Conservation (phyloP, 176 grass and related monocot species). For the Bothriochloa decipiens region DNA sequence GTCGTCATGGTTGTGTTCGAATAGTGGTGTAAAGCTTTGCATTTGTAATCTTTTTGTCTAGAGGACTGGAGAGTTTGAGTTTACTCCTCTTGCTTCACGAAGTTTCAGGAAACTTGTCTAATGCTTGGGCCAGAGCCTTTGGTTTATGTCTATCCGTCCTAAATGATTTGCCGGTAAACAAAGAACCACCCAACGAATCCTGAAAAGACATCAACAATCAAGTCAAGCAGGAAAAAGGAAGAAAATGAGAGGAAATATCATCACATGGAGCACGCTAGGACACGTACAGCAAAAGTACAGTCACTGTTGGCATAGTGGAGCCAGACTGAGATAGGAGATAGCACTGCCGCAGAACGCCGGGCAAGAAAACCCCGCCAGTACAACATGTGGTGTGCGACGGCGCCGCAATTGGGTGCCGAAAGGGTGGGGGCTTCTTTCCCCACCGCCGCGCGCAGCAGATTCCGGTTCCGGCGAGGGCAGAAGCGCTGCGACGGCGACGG, state of each 20-base stretch:
- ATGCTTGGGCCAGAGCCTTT: too few species aligned
- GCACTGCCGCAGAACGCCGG: too few species aligned
- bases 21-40: too few species aligned
- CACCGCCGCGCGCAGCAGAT: neutral
- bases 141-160: too few species aligned
- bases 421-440: neutral
- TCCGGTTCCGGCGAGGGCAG: neutral
- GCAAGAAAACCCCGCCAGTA: neutral
- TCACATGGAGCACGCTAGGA: constrained; percentile 11
- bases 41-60: too few species aligned
- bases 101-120: neutral
- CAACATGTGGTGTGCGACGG: neutral
- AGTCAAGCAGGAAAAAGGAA: neutral
- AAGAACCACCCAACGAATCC: neutral
- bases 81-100: neutral
- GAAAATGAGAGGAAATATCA: neutral
- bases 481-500: neutral
- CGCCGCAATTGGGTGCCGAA: neutral
- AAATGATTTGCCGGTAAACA: neutral
- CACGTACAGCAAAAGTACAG: constrained; percentile 6
- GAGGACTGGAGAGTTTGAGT: too few species aligned
- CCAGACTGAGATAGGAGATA: constrained; percentile 2
- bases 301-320: neutral
- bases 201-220: neutral
- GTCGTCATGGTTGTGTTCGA: too few species aligned